phyloP scores from a whole-genome alignment of 2,329 filamentous ascomycete genomes.

The Aspergillus pseudoglaucus region DNA sequence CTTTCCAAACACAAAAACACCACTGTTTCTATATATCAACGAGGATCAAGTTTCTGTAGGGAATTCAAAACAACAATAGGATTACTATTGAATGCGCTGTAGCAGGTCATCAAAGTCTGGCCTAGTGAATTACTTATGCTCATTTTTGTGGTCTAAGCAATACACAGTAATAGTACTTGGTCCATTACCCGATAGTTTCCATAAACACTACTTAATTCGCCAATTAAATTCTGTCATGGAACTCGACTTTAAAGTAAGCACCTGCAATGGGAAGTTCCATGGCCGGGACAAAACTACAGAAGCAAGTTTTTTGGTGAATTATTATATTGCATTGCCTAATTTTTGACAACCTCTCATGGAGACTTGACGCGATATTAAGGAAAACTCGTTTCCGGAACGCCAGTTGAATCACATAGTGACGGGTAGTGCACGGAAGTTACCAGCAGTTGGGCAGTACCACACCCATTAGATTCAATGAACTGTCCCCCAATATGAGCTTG shows the following conservation, averaged over 20 bases:
- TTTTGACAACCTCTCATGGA: neutral
- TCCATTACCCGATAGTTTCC: too few species aligned
- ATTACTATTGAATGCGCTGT: too few species aligned
- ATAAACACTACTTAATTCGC: neutral
- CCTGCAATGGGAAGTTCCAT: conserved; percentile 4
- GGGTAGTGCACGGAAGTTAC: neutral
- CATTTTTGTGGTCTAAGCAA: too few species aligned
- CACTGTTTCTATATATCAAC: too few species aligned
- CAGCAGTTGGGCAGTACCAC: neutral
- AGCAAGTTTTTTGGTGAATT: neutral
- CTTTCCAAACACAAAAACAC: too few species aligned
- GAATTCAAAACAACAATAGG: too few species aligned
- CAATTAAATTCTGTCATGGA: neutral
- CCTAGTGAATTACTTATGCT: too few species aligned
- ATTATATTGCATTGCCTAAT: neutral
- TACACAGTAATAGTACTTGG: too few species aligned
- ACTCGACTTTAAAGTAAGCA: too few species aligned
- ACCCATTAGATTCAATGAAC: neutral
- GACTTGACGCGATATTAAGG: neutral
- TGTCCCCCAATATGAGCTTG: conserved; percentile 26
- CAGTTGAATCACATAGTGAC: neutral
- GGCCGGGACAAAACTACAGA: conserved; percentile 7
- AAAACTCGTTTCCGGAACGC: neutral
- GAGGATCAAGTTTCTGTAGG: neutral
- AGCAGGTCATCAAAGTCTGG: too few species aligned